Base-by-base conservation (phyloP, 2,329 filamentous ascomycete genomes). In the Trichoderma breve region DNA sequence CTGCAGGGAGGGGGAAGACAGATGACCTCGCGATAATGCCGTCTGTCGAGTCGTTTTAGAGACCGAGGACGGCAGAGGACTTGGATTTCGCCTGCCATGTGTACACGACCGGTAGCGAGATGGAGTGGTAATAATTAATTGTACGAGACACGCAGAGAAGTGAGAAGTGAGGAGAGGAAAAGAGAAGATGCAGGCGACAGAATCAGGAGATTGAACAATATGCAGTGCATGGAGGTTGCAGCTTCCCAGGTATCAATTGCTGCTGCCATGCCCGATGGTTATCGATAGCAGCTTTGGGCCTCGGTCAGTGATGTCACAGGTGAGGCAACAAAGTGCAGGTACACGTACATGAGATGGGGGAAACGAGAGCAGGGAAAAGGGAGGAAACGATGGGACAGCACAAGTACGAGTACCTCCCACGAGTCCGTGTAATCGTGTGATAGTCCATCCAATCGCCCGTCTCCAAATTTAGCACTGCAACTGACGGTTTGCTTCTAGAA, bases 1-100 rank as follows among this genome's bases (percentile, higher is more conserved):
- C 70, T 67, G 62, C 70, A 71, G 53, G 63, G 70, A 71, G 51
- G 70, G 62, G 70, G 36, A 21, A 60, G 57, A 55, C 70, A 66
- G 67, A 70, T 70, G 67, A 70, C 67, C 67, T 36, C 21, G 67
- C 30, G 67, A 62, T 26, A 62, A 70, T 70, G 67, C 58, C 57
- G 67, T 62, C 32, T 62, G 21, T 62, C 67, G 57, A 70, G 67
- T 28, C 57, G 39, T 51, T 21, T 53, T 34, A 43, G 51, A 61
- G 28, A 34, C 67, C 39, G 67, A n/a, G 30, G 30, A 53, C 57
- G 12, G 36, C 39, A 24, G 15, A 43, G 39, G 3, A 4, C 15
- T 43, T 43, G 39, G 39, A 43, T n/a, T 30, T n/a, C 26, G 24
- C 34, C 34, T 51, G 26, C 61, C 67, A 62, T 53, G 67, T 36